Base-by-base conservation (phyloP, 306 rosid species). In the Glycine tomentella region DNA sequence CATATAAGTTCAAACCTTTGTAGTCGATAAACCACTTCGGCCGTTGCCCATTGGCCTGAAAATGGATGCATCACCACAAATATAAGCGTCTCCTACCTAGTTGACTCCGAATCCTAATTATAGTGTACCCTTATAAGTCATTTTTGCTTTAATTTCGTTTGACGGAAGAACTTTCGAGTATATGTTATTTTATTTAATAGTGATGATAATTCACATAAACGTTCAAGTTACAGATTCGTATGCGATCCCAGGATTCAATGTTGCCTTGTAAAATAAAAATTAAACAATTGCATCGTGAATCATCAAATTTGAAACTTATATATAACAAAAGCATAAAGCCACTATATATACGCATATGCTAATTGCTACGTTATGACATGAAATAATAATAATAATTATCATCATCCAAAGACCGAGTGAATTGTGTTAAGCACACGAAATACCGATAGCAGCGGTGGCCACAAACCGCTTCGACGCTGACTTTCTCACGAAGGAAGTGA, bases 401-500 rank as follows among this genome's bases (percentile, higher is more conserved):
- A 42, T 6, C 46, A 42, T 42, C 46, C 7, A 42, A 46, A 8
- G 31, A 25, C 31, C 2, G 31, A 25, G 31, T 2, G 1, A 25
- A 2, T 45, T 40, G 3, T 9, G 64, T 75, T 46, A 93, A 77
- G 88, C 90, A 79, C 88, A 92, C 3, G 94, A 88, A 88, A 92
- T 80, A 78, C 92, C 91, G 40, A 89, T 72, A 38, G 91, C 48
- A 42, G 78, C 45, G 36, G 81, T 63, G n/a, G 89, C 71, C 11
- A 87, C 9, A 53, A 94, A 87, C 69, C 95, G 63, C 79, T 81
- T 97, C 2, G 98, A 91, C 4, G 84, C 83, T 0, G 95, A 83
- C 87, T 86, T 90, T 83, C 75, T 63, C 1, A 89, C 92, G 14
- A 90, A 71, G 53, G 97, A 79, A 76, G 84, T 81, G n/a, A 91